A percentile compares a stretch with the other conserved stretches of the same genome.
Evolutionary conservation across 176 grass and related monocot species (phyloP).

Genomic region (Aegilops bicornis): DNA sequence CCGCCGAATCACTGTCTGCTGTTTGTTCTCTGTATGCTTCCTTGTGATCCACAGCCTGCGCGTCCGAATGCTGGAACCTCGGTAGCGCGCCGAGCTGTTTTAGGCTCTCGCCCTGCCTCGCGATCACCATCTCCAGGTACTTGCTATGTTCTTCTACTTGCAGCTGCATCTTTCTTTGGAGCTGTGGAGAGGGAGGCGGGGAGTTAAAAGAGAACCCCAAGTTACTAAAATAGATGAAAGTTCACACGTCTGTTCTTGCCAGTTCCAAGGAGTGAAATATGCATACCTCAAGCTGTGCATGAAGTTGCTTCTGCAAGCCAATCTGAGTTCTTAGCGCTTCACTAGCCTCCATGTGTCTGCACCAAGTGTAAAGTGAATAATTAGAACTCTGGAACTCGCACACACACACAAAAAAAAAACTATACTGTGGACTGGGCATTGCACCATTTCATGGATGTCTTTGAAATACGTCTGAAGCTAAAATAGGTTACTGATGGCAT

Average conservation of each 20-base stretch:
- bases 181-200: conserved; percentile 37
- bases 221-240: background rate
- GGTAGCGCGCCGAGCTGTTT: conserved; percentile 41
- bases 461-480: background rate
- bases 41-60: background rate
- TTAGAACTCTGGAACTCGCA: background rate
- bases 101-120: conserved; percentile 56
- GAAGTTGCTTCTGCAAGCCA: conserved; percentile 63
- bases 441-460: background rate
- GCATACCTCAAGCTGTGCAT: conserved; percentile 66
- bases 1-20: background rate
- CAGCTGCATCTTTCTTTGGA: conserved; percentile 80
- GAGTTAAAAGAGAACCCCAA: background rate
- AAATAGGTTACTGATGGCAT: background rate
- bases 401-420: background rate
- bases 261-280: background rate
- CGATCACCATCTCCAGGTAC: conserved; percentile 70
- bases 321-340: conserved; percentile 55
- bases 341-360: conserved; percentile 31
- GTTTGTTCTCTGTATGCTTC: conserved; percentile 3
- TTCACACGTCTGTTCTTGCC: background rate
- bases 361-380: background rate
- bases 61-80: background rate
- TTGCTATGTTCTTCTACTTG: conserved; percentile 82
- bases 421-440: background rate